Conservation (phyloP, 768 basidiomycete genomes). For the Leucocoprinus leucothites region DNA sequence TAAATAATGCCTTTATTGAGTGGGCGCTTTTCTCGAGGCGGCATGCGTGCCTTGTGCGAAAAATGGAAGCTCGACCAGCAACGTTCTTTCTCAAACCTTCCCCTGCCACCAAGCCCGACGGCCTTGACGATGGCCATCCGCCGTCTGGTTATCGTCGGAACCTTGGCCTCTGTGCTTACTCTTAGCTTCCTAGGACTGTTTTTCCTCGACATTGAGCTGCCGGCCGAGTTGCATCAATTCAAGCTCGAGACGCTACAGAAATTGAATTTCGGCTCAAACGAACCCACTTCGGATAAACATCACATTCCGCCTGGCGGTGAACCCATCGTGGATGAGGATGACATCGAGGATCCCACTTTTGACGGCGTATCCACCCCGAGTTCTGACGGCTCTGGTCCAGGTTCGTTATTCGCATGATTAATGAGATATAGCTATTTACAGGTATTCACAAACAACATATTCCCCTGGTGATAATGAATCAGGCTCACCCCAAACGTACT, state of each 20-base stretch:
- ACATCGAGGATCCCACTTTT: neutral
- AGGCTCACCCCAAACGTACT: neutral
- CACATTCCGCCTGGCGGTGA: neutral
- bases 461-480: neutral
- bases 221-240: neutral
- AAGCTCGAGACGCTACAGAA: neutral
- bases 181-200: neutral
- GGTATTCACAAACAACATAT: too few species aligned
- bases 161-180: neutral
- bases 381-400: neutral
- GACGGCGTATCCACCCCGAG: neutral
- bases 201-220: slow-evolving; percentile 6
- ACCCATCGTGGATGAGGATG: neutral
- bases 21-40: too few species aligned
- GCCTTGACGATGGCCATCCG: neutral
- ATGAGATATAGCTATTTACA: too few species aligned
- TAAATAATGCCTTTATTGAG: too few species aligned
- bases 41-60: too few species aligned
- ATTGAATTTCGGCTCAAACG: neutral
- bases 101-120: neutral
- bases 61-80: too few species aligned
- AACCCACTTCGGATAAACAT: neutral
- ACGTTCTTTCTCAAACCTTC: neutral
- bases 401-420: too few species aligned
- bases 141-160: neutral